A percentile compares a stretch with the other conserved stretches of the same genome.
These are phyloP conservation scores for Schwanniomyces pseudopolymorphus DNA, from an alignment of 805 yeast species.

Conservation along the genomic window DNA sequence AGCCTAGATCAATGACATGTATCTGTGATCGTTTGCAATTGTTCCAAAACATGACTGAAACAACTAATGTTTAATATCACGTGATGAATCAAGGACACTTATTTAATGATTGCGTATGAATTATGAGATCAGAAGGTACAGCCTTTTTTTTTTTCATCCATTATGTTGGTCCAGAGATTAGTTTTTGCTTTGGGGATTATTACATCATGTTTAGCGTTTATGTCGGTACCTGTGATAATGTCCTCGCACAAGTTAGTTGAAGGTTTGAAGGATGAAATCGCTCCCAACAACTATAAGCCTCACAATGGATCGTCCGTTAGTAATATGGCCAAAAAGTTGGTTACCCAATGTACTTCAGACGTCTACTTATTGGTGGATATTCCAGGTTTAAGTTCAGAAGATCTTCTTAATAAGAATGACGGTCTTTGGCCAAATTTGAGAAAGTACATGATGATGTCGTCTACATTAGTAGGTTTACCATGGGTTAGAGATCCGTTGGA, in stretches of 20 bases:
- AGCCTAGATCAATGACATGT: too few species aligned
- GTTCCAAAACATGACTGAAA: neutral
- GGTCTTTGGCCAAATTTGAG: constrained; percentile 49
- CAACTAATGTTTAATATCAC: neutral
- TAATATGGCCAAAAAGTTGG: constrained; percentile 33
- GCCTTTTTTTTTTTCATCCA: neutral
- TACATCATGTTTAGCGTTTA: constrained; percentile 4
- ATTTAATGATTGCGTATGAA: neutral
- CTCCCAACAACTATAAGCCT: constrained; percentile 13
- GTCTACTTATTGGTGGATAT: constrained; percentile 35
- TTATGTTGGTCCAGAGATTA: constrained; percentile 1
- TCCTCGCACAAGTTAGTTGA: constrained; percentile 41
- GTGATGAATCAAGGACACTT: neutral
- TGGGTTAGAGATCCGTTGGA: constrained; percentile 44
- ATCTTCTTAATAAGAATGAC: constrained; percentile 28
- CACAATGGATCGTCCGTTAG: constrained; percentile 27
- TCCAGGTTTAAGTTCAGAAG: constrained; percentile 36
- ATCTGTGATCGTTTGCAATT: constrained; percentile 1
- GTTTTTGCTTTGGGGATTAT: neutral
- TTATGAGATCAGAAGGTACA: neutral
- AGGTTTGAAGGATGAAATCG: constrained; percentile 23
- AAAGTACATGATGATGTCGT: constrained; percentile 52
- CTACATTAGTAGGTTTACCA: constrained; percentile 62
- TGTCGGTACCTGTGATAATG: constrained; percentile 33
- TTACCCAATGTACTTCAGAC: constrained; percentile 41